Evolutionary conservation across 1,284 basidiomycete species (phyloP).

Genomic region (Peniophora sp.): DNA sequence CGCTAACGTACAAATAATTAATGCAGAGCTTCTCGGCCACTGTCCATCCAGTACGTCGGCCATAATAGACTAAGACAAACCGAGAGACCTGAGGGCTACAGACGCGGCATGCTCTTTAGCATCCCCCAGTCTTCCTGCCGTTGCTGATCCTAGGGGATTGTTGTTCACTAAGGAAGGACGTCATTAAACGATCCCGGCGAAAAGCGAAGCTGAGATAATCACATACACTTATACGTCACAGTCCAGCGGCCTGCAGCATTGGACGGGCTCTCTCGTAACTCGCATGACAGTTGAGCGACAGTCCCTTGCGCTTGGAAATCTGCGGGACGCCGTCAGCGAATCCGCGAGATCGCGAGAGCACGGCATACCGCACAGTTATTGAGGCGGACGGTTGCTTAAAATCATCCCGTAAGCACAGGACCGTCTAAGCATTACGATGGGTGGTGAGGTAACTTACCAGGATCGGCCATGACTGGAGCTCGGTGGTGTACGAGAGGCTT

Average conservation of each 20-base stretch:
- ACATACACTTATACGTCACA: constrained; percentile 6
- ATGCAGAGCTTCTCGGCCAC: too few relatives aligned
- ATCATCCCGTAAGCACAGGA: neutral
- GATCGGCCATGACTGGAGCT: too few relatives aligned
- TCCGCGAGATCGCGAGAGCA: neutral
- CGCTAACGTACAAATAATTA: too few relatives aligned
- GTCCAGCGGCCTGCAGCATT: constrained; percentile 6
- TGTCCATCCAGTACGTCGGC: too few relatives aligned
- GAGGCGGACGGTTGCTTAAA: constrained; percentile 8
- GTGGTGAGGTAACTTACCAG: neutral
- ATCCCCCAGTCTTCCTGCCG: neutral
- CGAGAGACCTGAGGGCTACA: neutral
- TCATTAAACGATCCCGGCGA: neutral
- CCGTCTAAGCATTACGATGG: constrained; percentile 1
- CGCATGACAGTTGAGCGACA: constrained; percentile 2
- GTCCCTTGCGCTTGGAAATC: constrained; percentile 6
- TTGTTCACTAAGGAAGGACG: neutral
- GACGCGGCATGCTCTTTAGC: neutral
- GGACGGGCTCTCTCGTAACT: constrained; percentile 6
- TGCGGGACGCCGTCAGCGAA: neutral
- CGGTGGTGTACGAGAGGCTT: too few relatives aligned
- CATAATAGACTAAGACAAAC: neutral
- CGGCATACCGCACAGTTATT: constrained; percentile 12
- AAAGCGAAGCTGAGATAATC: too few relatives aligned
- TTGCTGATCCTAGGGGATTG: neutral